Base-by-base conservation (phyloP, 2,329 filamentous ascomycete genomes). In the Alternaria incomplexa region DNA sequence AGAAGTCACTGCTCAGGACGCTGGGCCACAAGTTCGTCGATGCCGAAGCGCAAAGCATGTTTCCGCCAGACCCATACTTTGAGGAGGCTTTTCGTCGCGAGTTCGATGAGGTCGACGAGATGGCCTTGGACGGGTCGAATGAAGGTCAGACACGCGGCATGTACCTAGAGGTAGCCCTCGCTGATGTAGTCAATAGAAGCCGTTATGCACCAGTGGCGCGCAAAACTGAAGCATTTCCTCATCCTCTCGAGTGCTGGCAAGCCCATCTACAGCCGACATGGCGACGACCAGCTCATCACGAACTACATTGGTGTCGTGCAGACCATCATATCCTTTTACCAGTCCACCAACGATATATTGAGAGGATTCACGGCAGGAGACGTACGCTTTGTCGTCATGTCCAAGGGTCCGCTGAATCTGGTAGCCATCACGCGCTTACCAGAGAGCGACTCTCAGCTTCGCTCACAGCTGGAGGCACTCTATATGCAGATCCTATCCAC, bases 401-500 rank as follows among this genome's bases (percentile, higher is more conserved):
- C 91, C 4, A 90, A 94, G 77, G 95, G 93, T 0, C 93, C 94
- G 11, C 85, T 99, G 44, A 96, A 98, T 77, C 90, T 99, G 47
- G 92, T 98, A 52, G 95, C 94, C 47, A 96, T 98, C 74, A 97
- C 93, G 76, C 91, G 90, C 65, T 87, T 99, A 11, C 89, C 91
- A n/a, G 96, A 99, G 80, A 97, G 93, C 77, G 95, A 98, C 76
- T 83, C 88, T 5, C 95, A 99, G 79, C 86, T 99, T 20, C 89
- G 92, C 57, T 87, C 89, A 20, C 96, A 99, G 78, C 87, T 99
- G 3, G 93, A 97, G 68, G 94, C 95, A 12, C 83, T 99, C 40
- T 99, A 99, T 79, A 98, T 97, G 92, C 96, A 99, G 80, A 97
- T 99, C 55, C 81, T 99, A 25, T 98, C 96, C 2, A 99, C 96